Base-by-base conservation (phyloP, 768 basidiomycete genomes). In the Suillus sp. region DNA sequence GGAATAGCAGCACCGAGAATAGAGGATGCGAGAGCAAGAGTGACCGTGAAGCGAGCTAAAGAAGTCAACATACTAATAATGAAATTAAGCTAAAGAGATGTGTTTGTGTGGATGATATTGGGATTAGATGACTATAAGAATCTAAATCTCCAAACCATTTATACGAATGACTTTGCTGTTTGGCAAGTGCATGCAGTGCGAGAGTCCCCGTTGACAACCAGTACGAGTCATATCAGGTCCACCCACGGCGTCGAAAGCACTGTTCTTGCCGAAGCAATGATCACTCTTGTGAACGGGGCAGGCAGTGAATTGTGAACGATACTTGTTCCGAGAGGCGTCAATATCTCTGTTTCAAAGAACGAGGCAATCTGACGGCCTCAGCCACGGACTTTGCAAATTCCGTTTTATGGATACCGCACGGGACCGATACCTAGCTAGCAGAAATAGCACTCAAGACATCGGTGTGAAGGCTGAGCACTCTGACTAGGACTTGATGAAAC, bases 1-100 rank as follows among this genome's bases (percentile, higher is more conserved):
- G 71, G 61, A 20, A 70, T 35, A 3, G 62, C 50, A 34, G 57
- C 70, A 55, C 66, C 62, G 37, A 72, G 47, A n/a, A 64, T 57
- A 60, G 63, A 38, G 16, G 68, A 68, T 59, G 62, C 59, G n/a
- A 68, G 34, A 32, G 47, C 55, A 38, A 57, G 56, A 57, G 56
- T 38, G 3, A 57, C 10, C 13, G 56, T 42, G 18, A 57, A 57
- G 56, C 56, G 56, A 20, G 38, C 16, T 11, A 57, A 40, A 11
- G 38, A 40, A 20, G 38, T 7, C 5, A 57, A 40, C 56, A 57
- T 57, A 5, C 20, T 30, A 13, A 27, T 57, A 13, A 0, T 27
- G 25, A 30, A 16, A 38, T 18, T 22, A 13, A 27, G 56, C 1
- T 30, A 27, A 20, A 27, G 56, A 3, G 9, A 27, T 57, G 25